Base-by-base conservation (phyloP, 768 basidiomycete species). In the Leccinum boreale region DNA sequence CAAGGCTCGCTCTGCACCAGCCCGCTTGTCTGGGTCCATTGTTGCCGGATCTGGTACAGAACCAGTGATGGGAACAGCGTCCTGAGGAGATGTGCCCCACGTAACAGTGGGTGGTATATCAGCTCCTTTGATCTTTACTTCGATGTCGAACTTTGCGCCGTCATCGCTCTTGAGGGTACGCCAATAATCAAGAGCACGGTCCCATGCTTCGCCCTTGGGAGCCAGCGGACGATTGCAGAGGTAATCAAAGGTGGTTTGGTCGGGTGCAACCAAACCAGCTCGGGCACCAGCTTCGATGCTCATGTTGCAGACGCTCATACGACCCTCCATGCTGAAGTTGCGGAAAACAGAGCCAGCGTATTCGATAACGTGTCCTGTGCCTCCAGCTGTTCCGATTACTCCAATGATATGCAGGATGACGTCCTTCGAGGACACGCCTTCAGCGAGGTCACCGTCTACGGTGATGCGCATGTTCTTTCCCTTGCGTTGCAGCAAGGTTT, bases 41-140 rank as follows among this genome's bases (percentile, higher is more conserved):
- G 92, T 85, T 24, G 75, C 78, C 12, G 92, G 93, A 67, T 90
- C 84, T 14, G 93, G 93, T 23, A 94, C 90, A 44, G 74, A 72
- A 58, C 92, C 92, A 19, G 85, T 90, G 70, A 95, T 94, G n/a
- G 90, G 79, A 50, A 87, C 86, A 35, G 89, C 87, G 67, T 95
- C 93, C 69, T 95, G 90, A 53, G 93, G 93, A n/a, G 90, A 92
- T 1, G 92, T 95, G 49, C 93, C 93, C 93, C 93, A 95, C 26
- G 92, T 92, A 60, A 94, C 83, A 33, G 92, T 94, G 14, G 93
- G 93, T 58, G 90, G 81, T 70, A 95, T 94, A 63, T 94, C 90
- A 53, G 85, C 85, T 8, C 90, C 92, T 53, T 82, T 78, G 65
- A 95, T 87, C 62, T 85, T 82, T 61, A 94, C 78, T 67, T 91